Evolutionary conservation across 495 filamentous ascomycete genomes (phyloP).

Genomic region (Talaromyces borbonicus): DNA sequence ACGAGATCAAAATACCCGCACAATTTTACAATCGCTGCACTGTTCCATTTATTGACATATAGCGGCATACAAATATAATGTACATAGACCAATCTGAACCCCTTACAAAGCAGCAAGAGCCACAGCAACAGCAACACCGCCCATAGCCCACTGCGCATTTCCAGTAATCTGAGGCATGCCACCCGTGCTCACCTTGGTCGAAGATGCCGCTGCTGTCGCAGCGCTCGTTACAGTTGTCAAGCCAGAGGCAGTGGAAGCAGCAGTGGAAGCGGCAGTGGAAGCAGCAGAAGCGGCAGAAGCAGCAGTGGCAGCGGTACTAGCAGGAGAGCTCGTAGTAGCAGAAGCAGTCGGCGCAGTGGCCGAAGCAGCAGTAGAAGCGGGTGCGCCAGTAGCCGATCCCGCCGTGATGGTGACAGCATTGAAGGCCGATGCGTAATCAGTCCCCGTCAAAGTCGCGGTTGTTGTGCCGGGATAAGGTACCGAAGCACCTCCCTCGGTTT

Average conservation of each 20-base stretch:
- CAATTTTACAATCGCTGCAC: too few relatives aligned
- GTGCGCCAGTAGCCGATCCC: conserved; percentile 9
- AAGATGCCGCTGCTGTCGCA: background rate
- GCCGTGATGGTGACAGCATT: conserved; percentile 29
- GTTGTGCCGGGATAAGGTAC: conserved; percentile 17
- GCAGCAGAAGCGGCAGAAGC: background rate
- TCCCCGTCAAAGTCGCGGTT: conserved; percentile 10
- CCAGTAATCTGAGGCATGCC: conserved; percentile 10
- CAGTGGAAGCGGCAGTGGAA: conserved; percentile 1
- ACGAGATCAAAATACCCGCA: too few relatives aligned
- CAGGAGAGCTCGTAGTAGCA: background rate
- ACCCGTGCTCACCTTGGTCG: conserved; percentile 12
- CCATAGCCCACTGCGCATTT: conserved; percentile 9
- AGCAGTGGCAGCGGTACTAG: background rate
- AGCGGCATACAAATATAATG: too few relatives aligned
- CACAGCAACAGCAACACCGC: conserved; percentile 15
- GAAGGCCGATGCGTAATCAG: conserved; percentile 10
- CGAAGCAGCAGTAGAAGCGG: conserved; percentile 6
- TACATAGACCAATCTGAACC: too few relatives aligned
- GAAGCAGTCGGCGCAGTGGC: conserved; percentile 5
- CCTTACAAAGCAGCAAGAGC: conserved; percentile 8
- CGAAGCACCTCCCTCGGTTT: conserved; percentile 15
- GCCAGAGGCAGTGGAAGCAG: conserved; percentile 1
- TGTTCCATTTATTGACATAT: too few relatives aligned
- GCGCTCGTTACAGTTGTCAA: conserved; percentile 1